Evolutionary conservation across 148 eudicot species (phyloP).

Genomic region (Rhododendron mucronatum): DNA sequence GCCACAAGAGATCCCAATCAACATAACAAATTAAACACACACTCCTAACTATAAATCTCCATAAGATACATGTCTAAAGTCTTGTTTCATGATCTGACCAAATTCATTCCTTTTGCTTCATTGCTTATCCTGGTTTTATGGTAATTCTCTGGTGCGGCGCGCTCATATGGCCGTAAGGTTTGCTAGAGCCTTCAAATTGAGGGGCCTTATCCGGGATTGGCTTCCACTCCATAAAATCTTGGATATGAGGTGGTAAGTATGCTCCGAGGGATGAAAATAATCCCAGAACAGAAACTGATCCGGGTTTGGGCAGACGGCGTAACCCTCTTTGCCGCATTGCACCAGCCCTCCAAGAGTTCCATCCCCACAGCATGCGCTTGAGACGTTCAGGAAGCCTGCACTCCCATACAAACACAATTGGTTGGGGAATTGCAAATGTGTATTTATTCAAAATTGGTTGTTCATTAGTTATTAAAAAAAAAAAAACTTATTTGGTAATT

Average conservation of each 20-base stretch:
- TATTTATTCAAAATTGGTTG: too few relatives aligned
- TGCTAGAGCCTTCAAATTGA: slow-evolving; percentile 45
- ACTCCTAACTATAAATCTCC: background rate
- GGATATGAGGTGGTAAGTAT: slow-evolving; percentile 41
- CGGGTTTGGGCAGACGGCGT: slow-evolving; percentile 40
- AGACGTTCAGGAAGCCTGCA: slow-evolving; percentile 38
- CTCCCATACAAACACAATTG: background rate
- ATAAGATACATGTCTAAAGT: background rate
- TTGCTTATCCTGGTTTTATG: background rate
- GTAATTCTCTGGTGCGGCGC: background rate
- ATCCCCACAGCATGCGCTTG: slow-evolving; percentile 54
- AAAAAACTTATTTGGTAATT: too few relatives aligned
- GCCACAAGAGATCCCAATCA: background rate
- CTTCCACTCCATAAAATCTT: slow-evolving; percentile 45
- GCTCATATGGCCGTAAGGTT: slow-evolving; percentile 7
- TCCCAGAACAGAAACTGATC: slow-evolving; percentile 55
- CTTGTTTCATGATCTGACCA: background rate
- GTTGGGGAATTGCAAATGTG: too few relatives aligned
- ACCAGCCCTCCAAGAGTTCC: slow-evolving; percentile 52
- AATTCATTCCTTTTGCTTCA: background rate
- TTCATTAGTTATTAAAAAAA: too few relatives aligned
- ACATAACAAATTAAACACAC: background rate
- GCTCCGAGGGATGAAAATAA: slow-evolving; percentile 56
- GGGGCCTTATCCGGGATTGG: slow-evolving; percentile 25
- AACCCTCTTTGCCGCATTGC: slow-evolving; percentile 52